These are phyloP conservation scores for Bathelium albidoporum DNA, from an alignment of 495 filamentous ascomycete genomes.

Conservation along the genomic window DNA sequence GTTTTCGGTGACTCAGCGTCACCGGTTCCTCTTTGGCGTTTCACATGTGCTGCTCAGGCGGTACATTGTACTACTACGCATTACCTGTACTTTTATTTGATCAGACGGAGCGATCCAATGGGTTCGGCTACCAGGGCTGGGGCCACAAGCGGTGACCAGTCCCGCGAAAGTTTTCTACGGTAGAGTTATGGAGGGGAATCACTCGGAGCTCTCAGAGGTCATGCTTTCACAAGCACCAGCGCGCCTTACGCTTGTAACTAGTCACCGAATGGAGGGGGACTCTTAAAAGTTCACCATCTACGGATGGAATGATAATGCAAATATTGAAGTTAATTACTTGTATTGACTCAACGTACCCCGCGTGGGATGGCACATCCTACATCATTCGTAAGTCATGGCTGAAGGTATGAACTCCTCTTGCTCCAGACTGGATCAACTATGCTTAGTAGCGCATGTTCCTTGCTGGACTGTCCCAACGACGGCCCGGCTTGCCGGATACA, in stretches of 20 bases:
- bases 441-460: not conserved
- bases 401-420: not conserved
- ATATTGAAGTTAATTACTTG: not conserved
- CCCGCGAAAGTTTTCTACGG: not conserved
- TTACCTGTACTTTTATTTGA: slow-evolving; percentile 3
- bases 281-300: not conserved
- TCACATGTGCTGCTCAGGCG: slow-evolving; percentile 3
- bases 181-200: not conserved
- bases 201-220: not conserved
- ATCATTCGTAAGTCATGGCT: not conserved
- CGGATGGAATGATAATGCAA: slow-evolving; percentile 5
- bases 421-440: not conserved
- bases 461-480: not conserved
- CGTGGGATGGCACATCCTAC: not conserved
- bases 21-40: not conserved
- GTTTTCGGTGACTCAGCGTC: not conserved
- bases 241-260: slow-evolving; percentile 2
- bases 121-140: not conserved
- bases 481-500: too few species aligned
- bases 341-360: not conserved
- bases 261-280: not conserved
- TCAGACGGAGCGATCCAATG: not conserved
- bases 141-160: not conserved
- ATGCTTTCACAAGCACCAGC: not conserved
- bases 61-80: slow-evolving; percentile 4